Base-by-base conservation (phyloP, 2,329 filamentous ascomycete species). In the Phoma sp. region DNA sequence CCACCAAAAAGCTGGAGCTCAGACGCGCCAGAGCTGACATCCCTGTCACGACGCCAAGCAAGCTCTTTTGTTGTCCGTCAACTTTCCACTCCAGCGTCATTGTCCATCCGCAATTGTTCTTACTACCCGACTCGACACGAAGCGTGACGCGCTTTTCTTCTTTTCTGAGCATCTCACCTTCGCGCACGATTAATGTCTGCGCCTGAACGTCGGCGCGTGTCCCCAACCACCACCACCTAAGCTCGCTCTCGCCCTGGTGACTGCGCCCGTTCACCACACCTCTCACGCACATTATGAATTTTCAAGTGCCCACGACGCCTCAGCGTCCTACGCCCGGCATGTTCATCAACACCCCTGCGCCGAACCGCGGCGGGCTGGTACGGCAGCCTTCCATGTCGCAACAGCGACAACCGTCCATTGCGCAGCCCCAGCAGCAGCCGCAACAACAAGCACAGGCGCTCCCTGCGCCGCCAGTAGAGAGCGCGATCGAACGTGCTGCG, bases 401-500 rank as follows among this genome's bases (percentile, higher is more conserved):
- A 51, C 52, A 50, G 36, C 61, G 70, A 43, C 55, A 61, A 38
- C 51, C 63, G 8, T 70, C 71, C 12, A 60, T 67, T 55, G 62
- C 68, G 52, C 67, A 72, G 50, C 57, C 64, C 36, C 62, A 66
- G 52, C 65, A 55, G 37, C 63, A 57, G 35, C 53, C 59, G 38
- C 65, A 64, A 55, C 60, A 50, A 38, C 57, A 45, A 45, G 49
- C 64, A 48, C 68, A 68, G 37, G 61, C 65, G 45, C 57, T 65
- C 40, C 66, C 61, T 55, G 61, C 59, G 22, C 62, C 63, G 40
- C 63, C 67, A 5, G 57, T 51, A 19, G 69, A 72, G 41, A 86
- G 85, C 39, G 89, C 90, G 0, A 84, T 96, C 56, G 84, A 90
- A 63, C 90, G 91, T 75, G 95, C 92, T 19, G 91, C 92, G 41